Conservation (phyloP, 495 filamentous ascomycete genomes). For the Neurospora sp. region DNA sequence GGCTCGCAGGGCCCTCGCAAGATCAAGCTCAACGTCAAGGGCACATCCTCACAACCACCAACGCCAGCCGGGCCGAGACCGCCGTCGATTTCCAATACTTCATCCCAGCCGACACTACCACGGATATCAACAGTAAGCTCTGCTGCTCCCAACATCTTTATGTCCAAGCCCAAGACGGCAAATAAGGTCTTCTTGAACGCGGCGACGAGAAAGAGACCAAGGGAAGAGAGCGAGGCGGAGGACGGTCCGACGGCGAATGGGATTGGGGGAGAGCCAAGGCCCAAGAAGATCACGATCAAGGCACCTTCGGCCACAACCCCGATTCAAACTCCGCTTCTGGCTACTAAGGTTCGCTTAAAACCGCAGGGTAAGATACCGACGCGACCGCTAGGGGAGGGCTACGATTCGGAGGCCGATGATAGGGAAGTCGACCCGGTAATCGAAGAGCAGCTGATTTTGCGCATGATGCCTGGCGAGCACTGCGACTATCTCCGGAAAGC, state of each 20-base stretch:
- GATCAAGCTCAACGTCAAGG: constrained; percentile 42
- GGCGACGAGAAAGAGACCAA: constrained; percentile 34
- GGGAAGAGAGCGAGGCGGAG: constrained; percentile 31
- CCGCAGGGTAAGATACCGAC: constrained; percentile 43
- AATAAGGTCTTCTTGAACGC: constrained; percentile 26
- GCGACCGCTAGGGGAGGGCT: constrained; percentile 70
- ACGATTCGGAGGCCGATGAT: constrained; percentile 94
- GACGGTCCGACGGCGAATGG: constrained; percentile 26
- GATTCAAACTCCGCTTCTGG: not conserved
- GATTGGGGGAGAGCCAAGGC: constrained; percentile 13
- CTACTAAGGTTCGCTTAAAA: constrained; percentile 27
- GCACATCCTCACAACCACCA: constrained; percentile 28
- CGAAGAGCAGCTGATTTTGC: constrained; percentile 79
- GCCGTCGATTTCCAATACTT: constrained; percentile 1
- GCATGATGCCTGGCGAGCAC: constrained; percentile 77
- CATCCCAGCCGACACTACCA: not conserved
- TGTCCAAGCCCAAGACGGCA: constrained; percentile 39
- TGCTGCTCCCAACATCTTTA: constrained; percentile 17
- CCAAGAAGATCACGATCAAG: constrained; percentile 31
- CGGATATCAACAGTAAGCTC: constrained; percentile 4
- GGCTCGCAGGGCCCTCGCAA: constrained; percentile 28
- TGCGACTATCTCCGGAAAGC: constrained; percentile 68
- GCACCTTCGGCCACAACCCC: constrained; percentile 6
- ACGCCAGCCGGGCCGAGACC: constrained; percentile 30
- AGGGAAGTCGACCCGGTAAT: constrained; percentile 76